A percentile compares a stretch with the other conserved stretches of the same genome.
These are phyloP conservation scores for Backusella australiensis DNA, from an alignment of 192 early-diverging fungal genomes.

Conservation along the genomic window DNA sequence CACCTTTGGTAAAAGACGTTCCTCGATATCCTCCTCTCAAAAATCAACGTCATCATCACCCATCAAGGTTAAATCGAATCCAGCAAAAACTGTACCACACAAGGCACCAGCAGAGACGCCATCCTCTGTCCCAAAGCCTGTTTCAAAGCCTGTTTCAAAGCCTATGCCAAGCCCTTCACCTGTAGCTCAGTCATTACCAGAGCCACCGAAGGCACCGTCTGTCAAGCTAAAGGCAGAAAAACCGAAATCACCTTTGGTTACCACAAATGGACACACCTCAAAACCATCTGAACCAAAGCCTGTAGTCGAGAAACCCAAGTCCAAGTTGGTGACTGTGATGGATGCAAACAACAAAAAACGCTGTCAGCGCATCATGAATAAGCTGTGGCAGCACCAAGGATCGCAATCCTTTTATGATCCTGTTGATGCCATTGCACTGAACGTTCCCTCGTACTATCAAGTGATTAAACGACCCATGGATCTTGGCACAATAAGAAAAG, in stretches of 20 bases:
- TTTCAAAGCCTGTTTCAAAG: not conserved
- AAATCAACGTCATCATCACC: not conserved
- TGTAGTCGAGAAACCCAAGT: not conserved
- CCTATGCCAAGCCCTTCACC: not conserved
- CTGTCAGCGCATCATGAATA: slow-evolving; percentile 30
- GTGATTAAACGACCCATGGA: slow-evolving; percentile 86
- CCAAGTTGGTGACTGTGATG: slow-evolving; percentile 7
- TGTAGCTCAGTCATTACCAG: not conserved
- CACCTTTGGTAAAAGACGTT: slow-evolving; percentile 35
- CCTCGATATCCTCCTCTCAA: not conserved
- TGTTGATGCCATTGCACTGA: slow-evolving; percentile 66
- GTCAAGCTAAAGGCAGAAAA: not conserved
- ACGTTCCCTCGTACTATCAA: slow-evolving; percentile 64
- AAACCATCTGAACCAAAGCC: not conserved
- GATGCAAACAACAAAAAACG: slow-evolving; percentile 22
- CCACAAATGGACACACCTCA: not conserved
- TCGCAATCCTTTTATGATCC: slow-evolving; percentile 75
- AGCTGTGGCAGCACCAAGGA: slow-evolving; percentile 23
- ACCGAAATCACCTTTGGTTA: not conserved
- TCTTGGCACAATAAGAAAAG: slow-evolving; percentile 65
- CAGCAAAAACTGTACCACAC: not conserved
- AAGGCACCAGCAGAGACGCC: not conserved
- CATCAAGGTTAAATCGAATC: not conserved
- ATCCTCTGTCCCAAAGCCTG: not conserved
- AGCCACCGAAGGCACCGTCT: not conserved